These are phyloP conservation scores for Luvunga scandens DNA, from an alignment of 345 rosid genomes.

Conservation along the genomic window DNA sequence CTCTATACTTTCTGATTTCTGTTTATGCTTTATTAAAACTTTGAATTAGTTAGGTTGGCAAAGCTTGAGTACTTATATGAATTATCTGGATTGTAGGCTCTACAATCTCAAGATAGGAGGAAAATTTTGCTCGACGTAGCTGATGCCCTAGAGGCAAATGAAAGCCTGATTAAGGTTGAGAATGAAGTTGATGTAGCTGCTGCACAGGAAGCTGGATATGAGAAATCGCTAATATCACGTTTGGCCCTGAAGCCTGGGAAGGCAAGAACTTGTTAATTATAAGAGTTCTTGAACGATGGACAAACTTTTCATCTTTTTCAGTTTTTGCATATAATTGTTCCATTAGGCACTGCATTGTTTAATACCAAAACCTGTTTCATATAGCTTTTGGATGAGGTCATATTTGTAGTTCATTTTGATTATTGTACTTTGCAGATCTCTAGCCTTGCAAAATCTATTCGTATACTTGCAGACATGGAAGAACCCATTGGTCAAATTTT, in stretches of 20 bases:
- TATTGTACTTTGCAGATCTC: conserved; percentile 33
- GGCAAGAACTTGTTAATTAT: conserved; percentile 32
- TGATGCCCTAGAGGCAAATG: conserved; percentile 51
- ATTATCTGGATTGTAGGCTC: conserved; percentile 27
- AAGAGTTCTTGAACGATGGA: background rate
- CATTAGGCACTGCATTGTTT: background rate
- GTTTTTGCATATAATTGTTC: background rate
- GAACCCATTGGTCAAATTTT: conserved; percentile 53
- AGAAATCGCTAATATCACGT: conserved; percentile 44
- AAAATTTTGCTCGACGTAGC: conserved; percentile 48
- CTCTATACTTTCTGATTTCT: background rate
- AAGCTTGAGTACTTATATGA: conserved; percentile 1
- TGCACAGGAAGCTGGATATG: conserved; percentile 47
- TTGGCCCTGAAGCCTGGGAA: conserved; percentile 54
- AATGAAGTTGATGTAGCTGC: conserved; percentile 56
- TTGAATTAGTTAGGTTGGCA: background rate
- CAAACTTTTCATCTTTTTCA: background rate
- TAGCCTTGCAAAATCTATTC: conserved; percentile 48
- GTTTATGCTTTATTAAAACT: background rate
- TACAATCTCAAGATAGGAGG: conserved; percentile 44
- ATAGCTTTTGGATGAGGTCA: background rate
- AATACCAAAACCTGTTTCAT: conserved; percentile 1
- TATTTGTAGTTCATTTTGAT: background rate
- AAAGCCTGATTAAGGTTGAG: conserved; percentile 40
- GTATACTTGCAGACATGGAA: conserved; percentile 57